Evolutionary conservation across 106 monocot species (phyloP).

Genomic region (Vanilla planifolia): DNA sequence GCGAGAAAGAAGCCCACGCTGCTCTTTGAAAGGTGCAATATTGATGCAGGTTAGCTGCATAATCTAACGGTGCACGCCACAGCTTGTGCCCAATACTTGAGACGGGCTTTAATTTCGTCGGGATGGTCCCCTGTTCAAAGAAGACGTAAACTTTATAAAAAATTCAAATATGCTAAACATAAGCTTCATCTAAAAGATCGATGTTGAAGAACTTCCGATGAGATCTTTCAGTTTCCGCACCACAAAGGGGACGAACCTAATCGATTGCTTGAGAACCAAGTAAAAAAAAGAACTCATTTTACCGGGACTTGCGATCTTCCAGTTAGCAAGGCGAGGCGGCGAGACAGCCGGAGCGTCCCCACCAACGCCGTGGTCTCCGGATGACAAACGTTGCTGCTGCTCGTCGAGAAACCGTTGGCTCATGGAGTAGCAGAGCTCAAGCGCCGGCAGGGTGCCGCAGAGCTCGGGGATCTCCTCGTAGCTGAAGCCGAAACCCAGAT

Average conservation of each 20-base stretch:
- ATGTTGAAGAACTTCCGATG: no score
- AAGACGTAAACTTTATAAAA: no score
- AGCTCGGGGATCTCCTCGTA: conserved; percentile 61
- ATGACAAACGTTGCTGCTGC: conserved; percentile 2
- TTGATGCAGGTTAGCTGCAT: no score
- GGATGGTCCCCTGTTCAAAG: conserved; percentile 11
- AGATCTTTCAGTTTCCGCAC: no score
- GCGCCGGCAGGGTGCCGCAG: conserved; percentile 41
- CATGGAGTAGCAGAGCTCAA: conserved; percentile 57
- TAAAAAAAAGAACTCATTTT: neutral
- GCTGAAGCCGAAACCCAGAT: conserved; percentile 52
- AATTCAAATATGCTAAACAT: no score
- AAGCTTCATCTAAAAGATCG: no score
- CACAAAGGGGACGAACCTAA: no score
- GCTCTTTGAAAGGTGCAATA: no score
- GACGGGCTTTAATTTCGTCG: conserved; percentile 10
- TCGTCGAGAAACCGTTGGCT: conserved; percentile 35
- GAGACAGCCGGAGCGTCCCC: neutral
- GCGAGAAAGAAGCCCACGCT: no score
- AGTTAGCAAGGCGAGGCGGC: conserved; percentile 28
- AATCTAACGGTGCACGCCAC: conserved; percentile 13
- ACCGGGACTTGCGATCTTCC: conserved; percentile 53
- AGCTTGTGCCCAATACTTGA: conserved; percentile 14
- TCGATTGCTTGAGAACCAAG: no score
- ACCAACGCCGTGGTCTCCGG: neutral